Evolutionary conservation across 257 asterid genomes (phyloP).

Genomic region (Haberlea rhodopensis): DNA sequence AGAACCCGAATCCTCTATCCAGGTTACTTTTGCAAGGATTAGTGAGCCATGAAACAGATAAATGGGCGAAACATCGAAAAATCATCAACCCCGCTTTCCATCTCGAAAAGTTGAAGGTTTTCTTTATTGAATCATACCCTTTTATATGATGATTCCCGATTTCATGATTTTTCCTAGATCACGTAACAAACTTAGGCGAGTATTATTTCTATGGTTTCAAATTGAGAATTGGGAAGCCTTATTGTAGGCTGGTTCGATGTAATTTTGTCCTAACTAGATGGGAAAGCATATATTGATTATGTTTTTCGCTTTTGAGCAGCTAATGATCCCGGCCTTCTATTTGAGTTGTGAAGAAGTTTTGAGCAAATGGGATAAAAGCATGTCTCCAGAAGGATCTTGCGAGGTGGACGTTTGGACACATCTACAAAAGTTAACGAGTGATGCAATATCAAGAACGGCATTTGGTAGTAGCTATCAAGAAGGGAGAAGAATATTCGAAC

Average conservation of each 20-base stretch:
- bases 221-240: neutral
- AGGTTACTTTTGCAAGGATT: constrained; percentile 12
- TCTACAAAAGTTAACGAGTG: constrained; percentile 9
- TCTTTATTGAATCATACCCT: neutral
- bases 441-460: constrained; percentile 21
- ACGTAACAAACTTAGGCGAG: too few species aligned
- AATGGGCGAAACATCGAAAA: constrained; percentile 20
- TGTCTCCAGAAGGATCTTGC: neutral
- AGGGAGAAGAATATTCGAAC: constrained; percentile 25
- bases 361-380: constrained; percentile 14
- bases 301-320: neutral
- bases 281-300: neutral
- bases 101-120: constrained; percentile 24
- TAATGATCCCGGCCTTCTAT: constrained; percentile 18
- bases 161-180: neutral
- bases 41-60: constrained; percentile 10
- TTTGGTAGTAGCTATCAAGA: constrained; percentile 27
- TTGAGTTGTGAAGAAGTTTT: constrained; percentile 22
- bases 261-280: neutral
- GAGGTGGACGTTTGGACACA: constrained; percentile 21
- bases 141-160: neutral
- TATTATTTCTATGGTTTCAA: too few species aligned
- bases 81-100: constrained; percentile 25
- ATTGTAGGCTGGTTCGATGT: neutral
- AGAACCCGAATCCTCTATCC: constrained; percentile 16